These are phyloP conservation scores for Boletus sp. DNA, from an alignment of 768 basidiomycete genomes.

Conservation along the genomic window DNA sequence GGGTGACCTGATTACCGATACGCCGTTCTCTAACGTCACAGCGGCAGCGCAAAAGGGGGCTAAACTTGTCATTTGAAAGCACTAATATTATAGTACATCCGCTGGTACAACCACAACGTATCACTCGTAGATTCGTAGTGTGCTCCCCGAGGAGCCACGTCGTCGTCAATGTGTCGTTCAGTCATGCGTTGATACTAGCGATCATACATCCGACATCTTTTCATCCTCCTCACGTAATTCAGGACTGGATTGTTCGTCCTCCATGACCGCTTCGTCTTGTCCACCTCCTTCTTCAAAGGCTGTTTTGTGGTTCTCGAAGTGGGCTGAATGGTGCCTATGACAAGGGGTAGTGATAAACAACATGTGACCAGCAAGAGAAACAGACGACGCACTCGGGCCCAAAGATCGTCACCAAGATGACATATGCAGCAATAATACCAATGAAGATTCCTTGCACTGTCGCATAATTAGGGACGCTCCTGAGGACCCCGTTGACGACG, in stretches of 20 bases:
- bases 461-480: conserved; percentile 61
- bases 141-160: neutral
- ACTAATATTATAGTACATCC: neutral
- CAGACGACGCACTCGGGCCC: conserved; percentile 65
- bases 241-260: conserved; percentile 2
- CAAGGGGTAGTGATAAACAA: neutral
- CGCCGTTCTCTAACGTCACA: too few relatives aligned
- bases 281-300: conserved; percentile 79
- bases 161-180: neutral
- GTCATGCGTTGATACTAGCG: neutral
- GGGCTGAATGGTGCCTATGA: conserved; percentile 64
- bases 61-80: neutral
- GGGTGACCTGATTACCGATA: too few relatives aligned
- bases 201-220: conserved; percentile 19
- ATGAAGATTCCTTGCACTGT: conserved; percentile 88
- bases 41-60: too few relatives aligned
- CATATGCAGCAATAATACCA: conserved; percentile 75
- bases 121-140: neutral
- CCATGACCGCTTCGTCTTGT: conserved; percentile 46
- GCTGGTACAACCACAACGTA: neutral
- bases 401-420: conserved; percentile 71
- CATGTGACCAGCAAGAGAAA: neutral
- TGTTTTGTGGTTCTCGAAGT: conserved; percentile 81
- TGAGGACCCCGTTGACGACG: conserved; percentile 35
- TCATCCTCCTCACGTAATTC: conserved; percentile 22